Evolutionary conservation across 139 green algal species (phyloP), one percentile per base, ranked within the genome.

Genomic region (Coccomyxa sp.): DNA sequence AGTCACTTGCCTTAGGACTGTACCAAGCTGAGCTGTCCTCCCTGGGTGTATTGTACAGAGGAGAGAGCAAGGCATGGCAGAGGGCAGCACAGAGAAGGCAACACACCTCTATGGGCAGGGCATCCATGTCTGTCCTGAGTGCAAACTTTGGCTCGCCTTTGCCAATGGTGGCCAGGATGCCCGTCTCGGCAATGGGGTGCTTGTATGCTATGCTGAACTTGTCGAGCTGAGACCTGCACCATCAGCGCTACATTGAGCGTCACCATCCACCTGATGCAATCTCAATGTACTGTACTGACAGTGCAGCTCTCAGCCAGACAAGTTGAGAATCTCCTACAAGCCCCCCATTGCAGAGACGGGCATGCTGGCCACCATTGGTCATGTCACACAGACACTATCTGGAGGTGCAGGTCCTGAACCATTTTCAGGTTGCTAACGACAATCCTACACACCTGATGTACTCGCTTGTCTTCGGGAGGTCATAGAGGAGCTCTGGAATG

Each of bases 41-140:
- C 69, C 22, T 31, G 50, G 18, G 50, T 18, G 6, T 40, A 33
- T 34, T 74, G 14, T 10, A 50, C n/a, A n/a, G n/a, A 29, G 2
- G 14, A 10, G 10, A 74, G 22, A 50, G 27, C 1, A 3, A 50
- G 34, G 33, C 33, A 44, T 31, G 33, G 9, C 22, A 41, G 35
- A 24, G 18, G 4, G 1, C 1, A n/a, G 34, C 34, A 27, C 33
- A 39, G 34, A 12, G 4, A 22, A 40, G 34, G 35, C 14, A 44
- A 50, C 5, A 10, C 14, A 58, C 86, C 4, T 84, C 68, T 22
- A 97, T 88, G 54, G 93, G 92, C 55, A 98, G 85, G 6, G 91
- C 95, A 79, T 98, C 95, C 27, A 98, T 97, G 82, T 98, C 95
- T 16, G 92, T 86, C 0, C 95, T 81, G 12, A 98, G 87, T 0